Evolutionary conservation across 1,139 yeast genomes (phyloP), one percentile per base, ranked within the genome.

Genomic region (Taphrina deformans): DNA sequence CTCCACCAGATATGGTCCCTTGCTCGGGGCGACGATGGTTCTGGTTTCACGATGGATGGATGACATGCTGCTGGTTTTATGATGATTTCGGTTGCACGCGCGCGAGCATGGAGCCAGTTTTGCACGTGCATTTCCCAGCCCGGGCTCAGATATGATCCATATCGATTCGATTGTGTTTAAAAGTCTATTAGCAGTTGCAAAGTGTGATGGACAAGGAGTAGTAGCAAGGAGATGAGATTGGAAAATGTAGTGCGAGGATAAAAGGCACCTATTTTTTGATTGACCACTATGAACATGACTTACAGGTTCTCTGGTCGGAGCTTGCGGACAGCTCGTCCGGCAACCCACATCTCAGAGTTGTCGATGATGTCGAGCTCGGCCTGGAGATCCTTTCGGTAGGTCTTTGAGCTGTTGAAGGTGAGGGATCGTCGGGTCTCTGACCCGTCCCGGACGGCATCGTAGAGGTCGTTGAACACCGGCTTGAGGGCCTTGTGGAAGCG

Each of bases 321-420:
- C 83, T 92, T 92, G 87, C 99, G 92, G 74, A 93, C 99, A 84
- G 93, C 98, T 85, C 92, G 92, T 79, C 99, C 99, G 74, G 95
- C 99, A 78, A 81, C 88, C 99, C 99, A 93, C 93, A 93, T 93
- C 85, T 93, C 99, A 88, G 92, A 90, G 77, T 84, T 84, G 85
- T 98, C 89, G 83, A 93, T 93, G 77, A 84, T 84, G 80, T 88
- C 85, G 78, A 93, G 86, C 84, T 93, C 99, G 79, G 82, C 83
- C 83, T 92, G 97, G 79, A 92, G 87, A 83, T 86, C 91, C 76
- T 86, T 97, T 82, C 99, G 88, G 95, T 93, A 93, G 83, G 95
- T 97, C 70, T 92, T 83, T 81, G 88, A 96, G 72, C 97, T 89
- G 93, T 93, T 93, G 88, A 92, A 93, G 77, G 91, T 97, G 76